Base-by-base conservation (phyloP, 306 rosid genomes). In the Luffa acutangula region DNA sequence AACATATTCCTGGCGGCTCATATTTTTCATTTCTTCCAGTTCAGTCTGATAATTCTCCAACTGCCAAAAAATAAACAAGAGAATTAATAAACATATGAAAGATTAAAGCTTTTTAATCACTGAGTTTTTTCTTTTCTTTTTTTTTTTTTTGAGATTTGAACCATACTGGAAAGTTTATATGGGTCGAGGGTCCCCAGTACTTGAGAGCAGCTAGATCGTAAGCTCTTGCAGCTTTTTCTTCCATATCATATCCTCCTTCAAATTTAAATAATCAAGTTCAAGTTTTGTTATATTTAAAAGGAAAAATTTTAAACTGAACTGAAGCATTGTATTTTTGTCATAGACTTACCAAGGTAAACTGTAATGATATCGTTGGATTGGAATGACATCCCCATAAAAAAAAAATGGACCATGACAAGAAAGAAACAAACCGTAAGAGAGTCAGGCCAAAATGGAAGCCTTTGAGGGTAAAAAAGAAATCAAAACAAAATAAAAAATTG, bases 161-260 rank as follows among this genome's bases (percentile, higher is more conserved):
- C 39, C 77, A 39, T 90, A 90, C 93, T 51, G 91, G 88, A 85
- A 90, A 90, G 75, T 90, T 90, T 21, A 90, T 85, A 79, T 88
- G 93, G 63, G 90, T 88, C 75, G 93, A 88, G 82, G 91, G 90
- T 49, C 91, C 93, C 93, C 93, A 89, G 65, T 89, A 89, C 88
- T 89, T 89, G 84, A 89, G 91, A 78, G 93, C 93, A 0, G 93
- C 93, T 63, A 83, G 91, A 85, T 90, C 93, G 79, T 90, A 88
- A 77, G 93, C 90, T 80, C 91, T 88, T 13, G 93, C 93, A 85
- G 91, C 93, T 86, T 90, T 90, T 77, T 90, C 89, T 83, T 90
- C 93, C 93, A 88, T 85, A 79, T 90, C 93, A 86, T 90, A 90
- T 51, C 93, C 93, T 52, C 93, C 93, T 90, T 83, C 84, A 87